Evolutionary conservation across 108 stramenopile genomes (phyloP).

Genomic region (Cyclostephanos tholiformis): DNA sequence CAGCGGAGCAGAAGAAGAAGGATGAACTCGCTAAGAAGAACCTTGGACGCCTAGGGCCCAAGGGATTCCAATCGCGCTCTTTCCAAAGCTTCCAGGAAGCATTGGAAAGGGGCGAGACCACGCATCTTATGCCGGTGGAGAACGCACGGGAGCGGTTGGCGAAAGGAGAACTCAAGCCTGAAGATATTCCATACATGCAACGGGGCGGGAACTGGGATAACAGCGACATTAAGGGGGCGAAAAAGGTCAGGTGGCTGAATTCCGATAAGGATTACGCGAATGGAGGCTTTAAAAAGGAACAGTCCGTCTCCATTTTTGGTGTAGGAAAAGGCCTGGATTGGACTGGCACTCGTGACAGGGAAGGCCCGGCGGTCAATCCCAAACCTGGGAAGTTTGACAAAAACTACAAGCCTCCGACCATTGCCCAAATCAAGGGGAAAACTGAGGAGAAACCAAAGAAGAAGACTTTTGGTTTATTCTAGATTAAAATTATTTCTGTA

Average conservation of each 20-base stretch:
- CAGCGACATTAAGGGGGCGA: conserved; percentile 50
- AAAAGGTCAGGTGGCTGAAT: conserved; percentile 43
- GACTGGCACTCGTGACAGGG: conserved; percentile 60
- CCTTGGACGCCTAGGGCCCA: conserved; percentile 64
- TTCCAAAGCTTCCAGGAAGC: conserved; percentile 86
- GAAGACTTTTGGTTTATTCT: conserved; percentile 75
- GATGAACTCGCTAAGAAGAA: conserved; percentile 44
- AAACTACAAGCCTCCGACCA: conserved; percentile 85
- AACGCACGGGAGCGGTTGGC: conserved; percentile 63
- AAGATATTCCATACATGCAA: conserved; percentile 88
- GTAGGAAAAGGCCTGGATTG: conserved; percentile 79
- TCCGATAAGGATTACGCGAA: conserved; percentile 63
- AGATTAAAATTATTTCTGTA: conserved; percentile 12
- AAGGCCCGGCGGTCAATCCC: conserved; percentile 27
- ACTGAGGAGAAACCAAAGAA: conserved; percentile 52
- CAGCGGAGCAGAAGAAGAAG: conserved; percentile 61
- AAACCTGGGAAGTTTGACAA: conserved; percentile 56
- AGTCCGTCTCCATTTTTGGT: conserved; percentile 74
- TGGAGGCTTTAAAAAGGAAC: conserved; percentile 85
- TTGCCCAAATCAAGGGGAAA: conserved; percentile 53
- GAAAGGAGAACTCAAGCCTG: conserved; percentile 68
- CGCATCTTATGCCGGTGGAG: conserved; percentile 72
- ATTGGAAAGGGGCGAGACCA: conserved; percentile 73
- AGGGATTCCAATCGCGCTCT: conserved; percentile 75
- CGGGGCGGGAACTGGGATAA: conserved; percentile 70